These are phyloP conservation scores for Teratosphaeria gauchensis DNA, from an alignment of 2,329 filamentous ascomycete species.

Conservation along the genomic window DNA sequence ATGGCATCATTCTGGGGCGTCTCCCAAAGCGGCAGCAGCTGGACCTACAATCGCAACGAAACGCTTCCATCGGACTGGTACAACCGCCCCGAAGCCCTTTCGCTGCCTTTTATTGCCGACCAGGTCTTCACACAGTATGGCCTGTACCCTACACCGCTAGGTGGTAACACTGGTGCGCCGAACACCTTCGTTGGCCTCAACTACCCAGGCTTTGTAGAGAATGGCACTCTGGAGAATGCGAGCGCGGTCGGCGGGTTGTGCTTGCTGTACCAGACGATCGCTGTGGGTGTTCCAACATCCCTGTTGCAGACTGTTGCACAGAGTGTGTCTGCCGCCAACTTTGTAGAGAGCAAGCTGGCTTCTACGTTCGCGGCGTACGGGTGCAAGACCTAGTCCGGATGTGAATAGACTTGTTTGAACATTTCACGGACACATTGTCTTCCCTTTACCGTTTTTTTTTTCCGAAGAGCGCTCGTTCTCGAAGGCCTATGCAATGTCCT, in stretches of 20 bases:
- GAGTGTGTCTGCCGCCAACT: not conserved
- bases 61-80: not conserved
- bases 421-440: too few species aligned
- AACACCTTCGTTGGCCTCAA: constrained; percentile 2
- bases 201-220: constrained; percentile 1
- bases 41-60: constrained; percentile 1
- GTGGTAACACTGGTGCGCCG: constrained; percentile 1
- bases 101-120: not conserved
- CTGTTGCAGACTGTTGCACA: not conserved
- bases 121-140: not conserved
- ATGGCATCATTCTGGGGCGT: not conserved
- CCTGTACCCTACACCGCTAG: not conserved
- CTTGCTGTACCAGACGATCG: not conserved
- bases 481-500: not conserved
- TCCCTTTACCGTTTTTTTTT: not conserved
- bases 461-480: not conserved
- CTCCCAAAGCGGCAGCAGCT: not conserved
- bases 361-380: not conserved
- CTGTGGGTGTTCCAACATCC: not conserved
- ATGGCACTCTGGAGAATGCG: not conserved
- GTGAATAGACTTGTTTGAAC: not conserved
- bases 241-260: not conserved
- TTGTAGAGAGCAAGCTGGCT: not conserved
- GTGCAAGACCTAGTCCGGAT: not conserved
- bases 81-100: not conserved